Conservation (phyloP, 2,329 filamentous ascomycete genomes). For the Neopestalotiopsis sp. region DNA sequence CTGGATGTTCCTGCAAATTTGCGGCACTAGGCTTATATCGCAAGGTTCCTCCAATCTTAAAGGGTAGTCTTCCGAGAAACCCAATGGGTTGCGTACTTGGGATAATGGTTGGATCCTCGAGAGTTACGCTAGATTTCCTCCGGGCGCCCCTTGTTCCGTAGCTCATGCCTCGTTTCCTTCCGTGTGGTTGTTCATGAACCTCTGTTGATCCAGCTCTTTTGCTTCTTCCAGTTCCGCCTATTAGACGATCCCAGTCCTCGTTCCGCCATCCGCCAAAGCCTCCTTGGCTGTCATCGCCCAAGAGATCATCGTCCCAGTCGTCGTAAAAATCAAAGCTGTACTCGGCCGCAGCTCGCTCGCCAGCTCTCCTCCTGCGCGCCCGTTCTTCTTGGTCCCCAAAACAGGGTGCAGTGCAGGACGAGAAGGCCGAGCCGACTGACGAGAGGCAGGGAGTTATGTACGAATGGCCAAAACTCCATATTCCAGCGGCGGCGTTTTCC, state of each 20-base stretch:
- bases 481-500: constrained; percentile 86
- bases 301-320: constrained; percentile 79
- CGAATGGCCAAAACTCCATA: constrained; percentile 86
- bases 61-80: constrained; percentile 83
- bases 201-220: constrained; percentile 29
- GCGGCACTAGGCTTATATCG: constrained; percentile 91
- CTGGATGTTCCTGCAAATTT: constrained; percentile 86
- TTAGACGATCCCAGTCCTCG: constrained; percentile 83
- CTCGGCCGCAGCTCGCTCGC: constrained; percentile 71
- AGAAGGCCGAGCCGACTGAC: constrained; percentile 68
- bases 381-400: constrained; percentile 76
- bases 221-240: constrained; percentile 56
- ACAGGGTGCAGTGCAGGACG: constrained; percentile 75
- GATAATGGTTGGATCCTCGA: constrained; percentile 84
- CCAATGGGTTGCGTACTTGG: constrained; percentile 85
- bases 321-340: constrained; percentile 97
- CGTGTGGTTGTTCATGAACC: constrained; percentile 34
- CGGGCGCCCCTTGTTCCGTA: constrained; percentile 73
- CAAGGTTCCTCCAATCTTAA: constrained; percentile 80
- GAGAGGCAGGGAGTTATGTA: constrained; percentile 84
- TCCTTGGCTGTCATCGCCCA: constrained; percentile 55
- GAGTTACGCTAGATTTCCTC: constrained; percentile 52
- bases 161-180: constrained; percentile 80
- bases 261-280: constrained; percentile 75
- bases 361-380: constrained; percentile 69